Conservation (phyloP, 2,329 filamentous ascomycete species). For the Penicillium expansum region DNA sequence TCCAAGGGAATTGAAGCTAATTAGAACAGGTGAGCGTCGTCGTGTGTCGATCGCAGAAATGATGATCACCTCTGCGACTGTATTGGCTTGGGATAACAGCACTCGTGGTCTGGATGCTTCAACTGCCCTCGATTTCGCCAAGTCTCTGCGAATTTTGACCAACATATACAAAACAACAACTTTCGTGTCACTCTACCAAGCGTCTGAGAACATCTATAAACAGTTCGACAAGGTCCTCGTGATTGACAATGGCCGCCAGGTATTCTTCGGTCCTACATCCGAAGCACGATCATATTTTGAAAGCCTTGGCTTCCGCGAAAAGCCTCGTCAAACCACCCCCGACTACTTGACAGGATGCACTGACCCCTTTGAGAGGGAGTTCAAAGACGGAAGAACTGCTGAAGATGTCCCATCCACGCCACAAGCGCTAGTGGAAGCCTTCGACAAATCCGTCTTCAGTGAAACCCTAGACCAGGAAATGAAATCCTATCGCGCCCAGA, state of each 20-base stretch:
- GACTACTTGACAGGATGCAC: slow-evolving; percentile 82
- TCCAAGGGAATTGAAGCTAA: too few relatives aligned
- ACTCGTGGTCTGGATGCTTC: slow-evolving; percentile 67
- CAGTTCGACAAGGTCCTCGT: slow-evolving; percentile 83
- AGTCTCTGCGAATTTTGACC: slow-evolving; percentile 73
- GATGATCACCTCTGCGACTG: too few relatives aligned
- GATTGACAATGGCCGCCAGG: slow-evolving; percentile 71
- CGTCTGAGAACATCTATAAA: slow-evolving; percentile 75
- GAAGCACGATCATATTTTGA: slow-evolving; percentile 75
- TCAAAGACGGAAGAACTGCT: slow-evolving; percentile 63
- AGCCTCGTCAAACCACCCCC: slow-evolving; percentile 74
- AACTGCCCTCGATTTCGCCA: slow-evolving; percentile 65
- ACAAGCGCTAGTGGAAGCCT: slow-evolving; percentile 66
- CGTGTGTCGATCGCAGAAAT: too few relatives aligned
- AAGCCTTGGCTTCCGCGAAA: slow-evolving; percentile 68
- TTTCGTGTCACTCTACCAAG: slow-evolving; percentile 83
- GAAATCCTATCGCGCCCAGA: slow-evolving; percentile 61
- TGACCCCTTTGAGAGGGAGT: slow-evolving; percentile 78
- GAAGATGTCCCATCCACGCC: slow-evolving; percentile 67
- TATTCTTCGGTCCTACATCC: slow-evolving; percentile 68
- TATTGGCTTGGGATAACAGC: slow-evolving; percentile 74
- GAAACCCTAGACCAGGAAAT: slow-evolving; percentile 63
- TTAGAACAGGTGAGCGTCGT: too few relatives aligned
- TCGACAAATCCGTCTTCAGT: slow-evolving; percentile 62
- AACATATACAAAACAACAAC: slow-evolving; percentile 81